Conservation (phyloP, 352 stramenopile genomes). For the Pythium myriotylum region DNA sequence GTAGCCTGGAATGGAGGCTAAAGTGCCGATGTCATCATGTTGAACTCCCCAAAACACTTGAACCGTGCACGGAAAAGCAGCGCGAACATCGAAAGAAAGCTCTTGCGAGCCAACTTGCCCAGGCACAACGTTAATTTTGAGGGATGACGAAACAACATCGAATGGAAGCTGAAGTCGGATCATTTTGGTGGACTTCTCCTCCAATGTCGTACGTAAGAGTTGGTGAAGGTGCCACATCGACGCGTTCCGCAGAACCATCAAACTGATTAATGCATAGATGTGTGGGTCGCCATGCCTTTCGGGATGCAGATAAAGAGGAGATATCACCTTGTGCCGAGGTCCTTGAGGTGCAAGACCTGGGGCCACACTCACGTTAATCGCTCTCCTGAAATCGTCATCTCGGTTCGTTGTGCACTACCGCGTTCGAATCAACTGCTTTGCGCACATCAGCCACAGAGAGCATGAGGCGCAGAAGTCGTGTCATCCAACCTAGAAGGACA, state of each 20-base stretch:
- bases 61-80: constrained; percentile 3
- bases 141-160: constrained; percentile 39
- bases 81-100: constrained; percentile 18
- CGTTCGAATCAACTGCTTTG: constrained; percentile 39
- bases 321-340: constrained; percentile 32
- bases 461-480: constrained; percentile 43
- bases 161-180: constrained; percentile 46
- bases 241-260: constrained; percentile 49
- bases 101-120: not conserved
- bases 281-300: not conserved
- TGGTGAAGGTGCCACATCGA: constrained; percentile 74
- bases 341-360: constrained; percentile 30
- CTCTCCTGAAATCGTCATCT: no score
- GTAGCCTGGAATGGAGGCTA: not conserved
- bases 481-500: constrained; percentile 43
- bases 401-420: no score
- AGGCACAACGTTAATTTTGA: constrained; percentile 20
- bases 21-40: constrained; percentile 6
- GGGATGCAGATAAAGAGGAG: not conserved
- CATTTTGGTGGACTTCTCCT: constrained; percentile 41
- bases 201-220: constrained; percentile 49
- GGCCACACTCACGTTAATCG: no score
- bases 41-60: constrained; percentile 31
- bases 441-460: constrained; percentile 44
- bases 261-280: no score